Percentiles rank a stretch among this genome's conserved stretches.
Conservation (phyloP, 805 yeast species). For the Ogataea henricii region DNA sequence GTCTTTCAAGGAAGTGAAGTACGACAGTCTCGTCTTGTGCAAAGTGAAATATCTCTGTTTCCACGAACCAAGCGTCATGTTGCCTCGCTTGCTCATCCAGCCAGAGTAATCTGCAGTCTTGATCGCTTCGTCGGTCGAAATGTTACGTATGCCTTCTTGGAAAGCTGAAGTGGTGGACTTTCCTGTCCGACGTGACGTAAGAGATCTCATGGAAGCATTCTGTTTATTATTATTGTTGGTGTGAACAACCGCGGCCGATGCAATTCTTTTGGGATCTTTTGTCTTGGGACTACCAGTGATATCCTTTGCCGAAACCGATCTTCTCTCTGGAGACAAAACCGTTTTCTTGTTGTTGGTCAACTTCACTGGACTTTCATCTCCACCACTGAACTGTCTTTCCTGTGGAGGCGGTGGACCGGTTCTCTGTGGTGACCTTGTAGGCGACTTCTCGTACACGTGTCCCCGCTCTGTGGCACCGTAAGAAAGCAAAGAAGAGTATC, state of each 20-base stretch:
- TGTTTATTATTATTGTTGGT: conserved; percentile 40
- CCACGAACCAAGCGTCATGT: conserved; percentile 86
- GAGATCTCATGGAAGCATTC: conserved; percentile 37
- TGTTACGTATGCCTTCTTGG: conserved; percentile 80
- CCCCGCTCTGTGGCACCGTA: conserved; percentile 32
- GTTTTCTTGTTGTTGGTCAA: conserved; percentile 16
- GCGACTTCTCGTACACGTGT: conserved; percentile 22
- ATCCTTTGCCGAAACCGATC: conserved; percentile 56
- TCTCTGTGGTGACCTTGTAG: conserved; percentile 19
- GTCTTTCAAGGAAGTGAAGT: conserved; percentile 78
- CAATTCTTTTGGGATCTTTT: conserved; percentile 42
- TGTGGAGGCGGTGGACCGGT: conserved; percentile 2
- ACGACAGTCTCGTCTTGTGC: conserved; percentile 91
- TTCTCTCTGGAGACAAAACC: conserved; percentile 38
- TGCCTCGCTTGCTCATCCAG: conserved; percentile 95
- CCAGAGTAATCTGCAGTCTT: conserved; percentile 79
- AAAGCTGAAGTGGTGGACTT: conserved; percentile 77
- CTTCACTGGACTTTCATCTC: conserved; percentile 18
- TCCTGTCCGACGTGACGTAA: conserved; percentile 41
- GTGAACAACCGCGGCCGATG: conserved; percentile 33
- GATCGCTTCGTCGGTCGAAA: conserved; percentile 77
- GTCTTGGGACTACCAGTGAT: conserved; percentile 23
- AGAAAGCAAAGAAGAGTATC: conserved; percentile 62
- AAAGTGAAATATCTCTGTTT: conserved; percentile 81
- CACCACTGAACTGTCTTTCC: conserved; percentile 16